Conservation (phyloP, 345 rosid species). For the Eutrema heterophyllum region DNA sequence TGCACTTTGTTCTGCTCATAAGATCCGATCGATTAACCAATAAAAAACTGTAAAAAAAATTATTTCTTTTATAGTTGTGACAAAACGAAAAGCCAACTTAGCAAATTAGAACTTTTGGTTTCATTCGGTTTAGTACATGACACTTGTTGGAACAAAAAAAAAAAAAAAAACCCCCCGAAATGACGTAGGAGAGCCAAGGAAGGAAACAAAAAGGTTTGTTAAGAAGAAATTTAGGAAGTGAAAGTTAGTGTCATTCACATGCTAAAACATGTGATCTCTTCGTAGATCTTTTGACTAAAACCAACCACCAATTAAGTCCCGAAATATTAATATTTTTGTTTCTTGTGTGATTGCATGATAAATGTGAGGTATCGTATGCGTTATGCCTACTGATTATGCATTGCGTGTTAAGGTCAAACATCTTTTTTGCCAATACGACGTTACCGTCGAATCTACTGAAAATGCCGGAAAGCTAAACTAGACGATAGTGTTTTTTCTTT, state of each 20-base stretch:
- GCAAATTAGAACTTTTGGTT: not conserved
- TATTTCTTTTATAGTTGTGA: not conserved
- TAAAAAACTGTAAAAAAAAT: too few relatives aligned
- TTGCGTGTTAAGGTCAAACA: conserved; percentile 1
- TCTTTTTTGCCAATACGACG: not conserved
- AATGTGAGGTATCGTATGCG: not conserved
- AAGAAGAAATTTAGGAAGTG: not conserved
- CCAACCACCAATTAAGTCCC: not conserved
- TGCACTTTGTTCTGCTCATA: too few relatives aligned
- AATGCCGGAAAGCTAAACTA: not conserved
- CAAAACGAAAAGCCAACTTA: conserved; percentile 2
- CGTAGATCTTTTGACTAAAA: not conserved
- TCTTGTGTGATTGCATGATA: conserved; percentile 3
- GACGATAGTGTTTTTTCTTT: not conserved
- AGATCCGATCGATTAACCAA: not conserved
- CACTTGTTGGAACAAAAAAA: not conserved
- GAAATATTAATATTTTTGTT: too few relatives aligned
- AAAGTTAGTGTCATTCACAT: conserved; percentile 5
- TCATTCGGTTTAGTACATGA: not conserved
- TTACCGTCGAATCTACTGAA: not conserved
- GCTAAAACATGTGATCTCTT: conserved; percentile 11
- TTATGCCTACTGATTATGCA: not conserved
- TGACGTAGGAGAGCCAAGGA: conserved; percentile 2
- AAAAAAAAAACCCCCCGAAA: not conserved
- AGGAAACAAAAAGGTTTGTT: conserved; percentile 4